Evolutionary conservation across 345 rosid species (phyloP).

Genomic region (Psidium guajava): DNA sequence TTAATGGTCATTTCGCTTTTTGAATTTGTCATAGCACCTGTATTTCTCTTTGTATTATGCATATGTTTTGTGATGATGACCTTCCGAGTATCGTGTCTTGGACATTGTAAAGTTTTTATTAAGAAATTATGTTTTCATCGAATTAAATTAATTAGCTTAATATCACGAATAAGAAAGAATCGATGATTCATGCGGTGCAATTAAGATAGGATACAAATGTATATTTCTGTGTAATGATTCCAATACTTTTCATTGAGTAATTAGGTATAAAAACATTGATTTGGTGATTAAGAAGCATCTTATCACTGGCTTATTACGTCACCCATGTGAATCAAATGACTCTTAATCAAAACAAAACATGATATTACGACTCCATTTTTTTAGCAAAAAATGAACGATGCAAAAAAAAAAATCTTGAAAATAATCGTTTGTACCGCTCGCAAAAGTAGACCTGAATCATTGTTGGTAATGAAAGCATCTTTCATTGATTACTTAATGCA

Average conservation of each 20-base stretch:
- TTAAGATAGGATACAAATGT: background rate
- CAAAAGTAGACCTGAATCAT: background rate
- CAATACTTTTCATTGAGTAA: background rate
- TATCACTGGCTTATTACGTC: background rate
- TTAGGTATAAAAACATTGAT: background rate
- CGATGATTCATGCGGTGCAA: background rate
- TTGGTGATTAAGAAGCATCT: background rate
- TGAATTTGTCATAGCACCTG: background rate
- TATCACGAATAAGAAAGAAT: background rate
- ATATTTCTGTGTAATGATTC: background rate
- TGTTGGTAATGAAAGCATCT: background rate
- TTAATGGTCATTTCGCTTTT: background rate
- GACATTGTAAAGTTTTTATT: background rate
- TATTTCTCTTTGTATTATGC: background rate
- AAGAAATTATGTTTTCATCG: background rate
- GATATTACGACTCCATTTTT: rapidly evolving
- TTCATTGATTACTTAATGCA: background rate
- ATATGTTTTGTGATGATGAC: background rate
- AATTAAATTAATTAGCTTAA: background rate
- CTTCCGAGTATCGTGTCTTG: background rate
- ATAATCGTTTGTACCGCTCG: background rate
- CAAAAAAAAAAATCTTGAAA: background rate
- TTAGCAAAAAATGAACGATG: rapidly evolving
- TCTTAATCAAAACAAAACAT: background rate
- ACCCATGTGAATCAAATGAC: rapidly evolving